Evolutionary conservation across 805 yeast genomes (phyloP).

Genomic region (Ogataea corticis): DNA sequence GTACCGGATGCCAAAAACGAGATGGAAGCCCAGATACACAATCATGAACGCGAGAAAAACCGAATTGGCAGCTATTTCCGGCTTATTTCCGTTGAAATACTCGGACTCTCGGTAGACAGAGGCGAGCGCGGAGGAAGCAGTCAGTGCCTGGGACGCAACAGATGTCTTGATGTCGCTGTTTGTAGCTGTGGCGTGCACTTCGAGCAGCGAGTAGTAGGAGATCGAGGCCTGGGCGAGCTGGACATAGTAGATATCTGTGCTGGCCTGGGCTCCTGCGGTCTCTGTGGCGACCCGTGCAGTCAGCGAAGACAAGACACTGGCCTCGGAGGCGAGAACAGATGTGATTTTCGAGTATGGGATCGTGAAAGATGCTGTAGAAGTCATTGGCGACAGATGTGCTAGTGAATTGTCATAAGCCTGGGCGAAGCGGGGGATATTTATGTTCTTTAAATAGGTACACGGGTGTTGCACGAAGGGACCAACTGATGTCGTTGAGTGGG

Average conservation of each 20-base stretch:
- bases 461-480: too few species aligned
- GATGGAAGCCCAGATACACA: constrained; percentile 44
- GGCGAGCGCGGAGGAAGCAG: constrained; percentile 24
- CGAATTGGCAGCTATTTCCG: constrained; percentile 57
- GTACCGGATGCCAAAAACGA: constrained; percentile 42
- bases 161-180: constrained; percentile 12
- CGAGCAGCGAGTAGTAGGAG: constrained; percentile 25
- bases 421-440: neutral
- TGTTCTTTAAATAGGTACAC: too few species aligned
- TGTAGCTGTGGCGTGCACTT: constrained; percentile 29
- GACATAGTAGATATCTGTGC: neutral
- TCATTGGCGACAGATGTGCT: neutral
- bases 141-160: constrained; percentile 22
- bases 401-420: neutral
- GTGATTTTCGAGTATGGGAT: constrained; percentile 13
- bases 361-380: constrained; percentile 4
- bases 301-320: constrained; percentile 3
- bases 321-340: constrained; percentile 11
- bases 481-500: too few species aligned
- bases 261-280: neutral
- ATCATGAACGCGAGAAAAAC: constrained; percentile 58
- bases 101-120: constrained; percentile 18
- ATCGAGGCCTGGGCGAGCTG: constrained; percentile 23
- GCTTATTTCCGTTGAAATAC: constrained; percentile 44
- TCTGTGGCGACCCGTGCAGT: constrained; percentile 8